phyloP scores from a whole-genome alignment of 2,329 filamentous ascomycete species.

The Pseudocercospora pini-densiflorae region DNA sequence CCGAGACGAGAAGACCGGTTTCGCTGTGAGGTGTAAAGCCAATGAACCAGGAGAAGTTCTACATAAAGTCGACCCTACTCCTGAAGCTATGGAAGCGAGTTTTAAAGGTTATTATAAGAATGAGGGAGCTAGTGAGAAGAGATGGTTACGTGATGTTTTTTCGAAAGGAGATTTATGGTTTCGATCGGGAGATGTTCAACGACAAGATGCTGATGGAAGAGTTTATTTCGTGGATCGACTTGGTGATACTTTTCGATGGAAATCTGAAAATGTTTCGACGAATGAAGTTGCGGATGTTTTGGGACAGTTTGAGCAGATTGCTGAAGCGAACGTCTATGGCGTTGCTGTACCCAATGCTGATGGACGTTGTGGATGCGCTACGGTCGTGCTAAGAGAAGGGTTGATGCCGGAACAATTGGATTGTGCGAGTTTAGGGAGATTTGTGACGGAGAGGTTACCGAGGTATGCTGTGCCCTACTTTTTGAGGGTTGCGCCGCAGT shows the following conservation, averaged over 20 bases:
- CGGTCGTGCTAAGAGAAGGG: slow-evolving; percentile 60
- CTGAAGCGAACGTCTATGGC: slow-evolving; percentile 85
- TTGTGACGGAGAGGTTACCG: slow-evolving; percentile 65
- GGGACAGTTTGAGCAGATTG: slow-evolving; percentile 66
- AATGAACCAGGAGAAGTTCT: slow-evolving; percentile 78
- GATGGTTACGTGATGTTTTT: slow-evolving; percentile 75
- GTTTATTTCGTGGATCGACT: slow-evolving; percentile 82
- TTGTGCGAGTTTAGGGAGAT: slow-evolving; percentile 65
- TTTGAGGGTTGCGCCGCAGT: slow-evolving; percentile 66
- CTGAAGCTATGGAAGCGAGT: slow-evolving; percentile 55
- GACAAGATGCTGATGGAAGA: slow-evolving; percentile 70
- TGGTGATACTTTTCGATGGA: slow-evolving; percentile 77
- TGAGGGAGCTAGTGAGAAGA: slow-evolving; percentile 54
- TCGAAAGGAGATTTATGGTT: slow-evolving; percentile 80
- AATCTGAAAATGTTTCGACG: slow-evolving; percentile 57
- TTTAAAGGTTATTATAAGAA: slow-evolving; percentile 88
- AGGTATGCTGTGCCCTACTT: slow-evolving; percentile 79
- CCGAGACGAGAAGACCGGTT: slow-evolving; percentile 64
- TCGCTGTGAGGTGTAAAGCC: slow-evolving; percentile 63
- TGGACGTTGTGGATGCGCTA: slow-evolving; percentile 80
- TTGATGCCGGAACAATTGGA: slow-evolving; percentile 53
- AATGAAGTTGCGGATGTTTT: slow-evolving; percentile 75
- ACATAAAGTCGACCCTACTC: slow-evolving; percentile 64
- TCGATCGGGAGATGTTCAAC: slow-evolving; percentile 77
- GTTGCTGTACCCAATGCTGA: slow-evolving; percentile 80